Conservation (phyloP, 495 filamentous ascomycete genomes). For the Tirmania nivea region DNA sequence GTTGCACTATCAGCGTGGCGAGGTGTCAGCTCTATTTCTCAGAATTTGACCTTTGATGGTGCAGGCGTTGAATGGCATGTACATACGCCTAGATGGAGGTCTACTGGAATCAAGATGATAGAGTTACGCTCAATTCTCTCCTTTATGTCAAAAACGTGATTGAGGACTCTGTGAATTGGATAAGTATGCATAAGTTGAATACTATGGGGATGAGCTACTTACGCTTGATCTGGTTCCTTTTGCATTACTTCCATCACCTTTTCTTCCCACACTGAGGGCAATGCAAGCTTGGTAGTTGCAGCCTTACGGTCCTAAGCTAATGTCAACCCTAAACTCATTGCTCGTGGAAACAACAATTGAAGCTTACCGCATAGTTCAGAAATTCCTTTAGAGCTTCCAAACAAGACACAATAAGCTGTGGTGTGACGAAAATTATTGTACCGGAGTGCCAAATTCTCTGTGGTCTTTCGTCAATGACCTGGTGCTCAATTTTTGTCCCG, state of each 20-base stretch:
- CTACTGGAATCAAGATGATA: not conserved
- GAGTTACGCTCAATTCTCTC: not conserved
- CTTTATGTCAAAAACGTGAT: not conserved
- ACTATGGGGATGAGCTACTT: not conserved
- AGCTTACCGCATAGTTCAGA: slow-evolving; percentile 11
- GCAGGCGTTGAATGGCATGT: not conserved
- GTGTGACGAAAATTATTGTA: slow-evolving; percentile 14
- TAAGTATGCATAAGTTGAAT: too few species aligned
- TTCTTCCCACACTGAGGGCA: not conserved
- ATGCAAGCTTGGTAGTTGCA: slow-evolving; percentile 7
- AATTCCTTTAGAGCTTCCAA: slow-evolving; percentile 4
- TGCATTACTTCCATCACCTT: not conserved
- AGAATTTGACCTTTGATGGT: too few species aligned
- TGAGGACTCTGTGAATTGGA: not conserved
- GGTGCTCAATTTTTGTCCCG: slow-evolving; percentile 7
- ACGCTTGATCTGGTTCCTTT: not conserved
- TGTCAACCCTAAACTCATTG: too few species aligned
- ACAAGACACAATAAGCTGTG: slow-evolving; percentile 9
- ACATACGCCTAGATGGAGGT: not conserved
- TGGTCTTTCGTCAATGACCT: slow-evolving; percentile 1
- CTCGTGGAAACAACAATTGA: too few species aligned
- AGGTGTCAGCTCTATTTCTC: too few species aligned
- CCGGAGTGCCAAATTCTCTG: slow-evolving; percentile 16
- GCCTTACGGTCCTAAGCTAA: slow-evolving; percentile 3
- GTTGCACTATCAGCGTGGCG: not conserved